Conservation (phyloP, 352 stramenopile genomes). For the Hyaloperonospora arabidopsidis region DNA sequence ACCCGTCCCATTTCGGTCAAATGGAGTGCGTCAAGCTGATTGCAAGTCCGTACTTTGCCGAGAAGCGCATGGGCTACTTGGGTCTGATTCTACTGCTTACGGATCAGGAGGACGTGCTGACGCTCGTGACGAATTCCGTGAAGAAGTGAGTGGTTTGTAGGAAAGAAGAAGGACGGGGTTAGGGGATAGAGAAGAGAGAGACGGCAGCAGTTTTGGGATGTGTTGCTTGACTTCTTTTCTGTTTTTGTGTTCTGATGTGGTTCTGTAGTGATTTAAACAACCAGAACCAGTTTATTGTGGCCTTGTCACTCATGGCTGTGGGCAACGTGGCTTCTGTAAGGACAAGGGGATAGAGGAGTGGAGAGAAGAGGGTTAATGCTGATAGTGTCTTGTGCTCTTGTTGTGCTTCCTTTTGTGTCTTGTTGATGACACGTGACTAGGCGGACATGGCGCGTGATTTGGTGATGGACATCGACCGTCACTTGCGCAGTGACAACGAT, state of each 20-base stretch:
- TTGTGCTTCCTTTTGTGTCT: neutral
- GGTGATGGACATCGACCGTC: constrained; percentile 96
- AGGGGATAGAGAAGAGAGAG: neutral
- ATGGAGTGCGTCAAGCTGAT: constrained; percentile 99
- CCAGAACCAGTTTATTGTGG: constrained; percentile 92
- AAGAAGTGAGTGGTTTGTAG: constrained; percentile 81
- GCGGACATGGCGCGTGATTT: constrained; percentile 98
- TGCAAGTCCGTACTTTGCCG: constrained; percentile 95
- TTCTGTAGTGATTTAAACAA: constrained; percentile 87
- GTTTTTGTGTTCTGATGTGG: constrained; percentile 3
- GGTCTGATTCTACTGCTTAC: constrained; percentile 96
- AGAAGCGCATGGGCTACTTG: constrained; percentile 99
- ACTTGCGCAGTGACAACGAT: constrained; percentile 87
- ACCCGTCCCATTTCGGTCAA: constrained; percentile 99
- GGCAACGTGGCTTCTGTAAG: constrained; percentile 95
- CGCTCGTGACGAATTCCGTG: constrained; percentile 99
- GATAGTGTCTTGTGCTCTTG: constrained; percentile 1
- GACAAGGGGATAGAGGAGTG: neutral
- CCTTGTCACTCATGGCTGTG: constrained; percentile 94
- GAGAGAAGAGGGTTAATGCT: neutral
- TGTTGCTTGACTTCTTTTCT: neutral
- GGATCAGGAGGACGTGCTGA: constrained; percentile 98
- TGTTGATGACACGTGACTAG: constrained; percentile 20
- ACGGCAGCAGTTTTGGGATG: neutral
- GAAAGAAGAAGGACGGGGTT: neutral